Base-by-base conservation (phyloP, 2,329 filamentous ascomycete species). In the Aspergillus piperis region DNA sequence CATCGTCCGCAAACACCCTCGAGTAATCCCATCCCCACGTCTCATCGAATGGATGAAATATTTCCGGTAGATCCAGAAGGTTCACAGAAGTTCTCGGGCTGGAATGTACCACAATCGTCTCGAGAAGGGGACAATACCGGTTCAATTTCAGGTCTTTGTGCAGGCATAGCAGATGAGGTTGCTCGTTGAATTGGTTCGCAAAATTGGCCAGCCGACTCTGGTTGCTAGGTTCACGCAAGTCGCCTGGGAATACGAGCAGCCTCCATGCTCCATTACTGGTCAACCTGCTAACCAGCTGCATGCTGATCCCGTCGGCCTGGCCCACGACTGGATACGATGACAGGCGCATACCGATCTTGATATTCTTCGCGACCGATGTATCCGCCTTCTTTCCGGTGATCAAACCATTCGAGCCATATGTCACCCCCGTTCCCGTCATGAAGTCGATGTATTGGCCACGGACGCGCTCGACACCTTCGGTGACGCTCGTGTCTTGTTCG, bases 241-340 rank as follows among this genome's bases (percentile, higher is more conserved):
- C 67, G 2, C 63, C 64, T 7, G 65, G 38, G 36, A 69, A 69
- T 5, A 69, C 64, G 1, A 69, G 30, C 4, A 69, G 23, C 3
- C 55, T 60, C 67, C 67, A 70, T 0, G 32, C 51, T 0, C 64
- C 68, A 38, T 63, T 63, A n/a, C 61, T 69, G 2, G 47, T 2
- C 5, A 69, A 54, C 1, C 54, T 27, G 15, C 57, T 32, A 10
- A 27, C 41, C 5, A 69, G 38, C 8, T 63, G 59, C 11, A 56
- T n/a, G 5, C 42, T 27, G 3, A 44, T 47, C 1, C 58, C 61
- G 52, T 65, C 60, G 3, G 54, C 56, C 21, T 68, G 64, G 8
- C 49, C 56, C 2, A 62, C n/a, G 2, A 68, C 41, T 1, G 47
- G 41, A 25, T 32, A 36, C 2, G 62, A 64, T 2, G 52, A 52